phyloP scores from a whole-genome alignment of 805 yeast species.

The Teunomyces pallodes region DNA sequence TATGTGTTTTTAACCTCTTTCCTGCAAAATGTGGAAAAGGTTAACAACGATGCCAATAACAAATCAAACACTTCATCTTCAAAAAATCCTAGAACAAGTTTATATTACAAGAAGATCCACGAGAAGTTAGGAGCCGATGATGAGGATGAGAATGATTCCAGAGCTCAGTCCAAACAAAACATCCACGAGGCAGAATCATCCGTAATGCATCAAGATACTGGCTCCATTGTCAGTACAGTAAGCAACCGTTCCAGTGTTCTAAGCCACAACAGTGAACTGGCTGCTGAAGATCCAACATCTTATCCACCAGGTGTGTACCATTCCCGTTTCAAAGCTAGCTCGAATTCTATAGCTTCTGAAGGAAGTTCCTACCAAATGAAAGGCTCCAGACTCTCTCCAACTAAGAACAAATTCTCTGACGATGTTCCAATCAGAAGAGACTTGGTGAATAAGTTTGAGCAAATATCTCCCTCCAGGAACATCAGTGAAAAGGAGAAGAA shows the following conservation, averaged over 20 bases:
- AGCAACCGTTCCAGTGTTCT: slow-evolving; percentile 25
- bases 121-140: slow-evolving; percentile 14
- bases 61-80: not conserved
- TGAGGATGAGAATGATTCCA: not conserved
- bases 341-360: not conserved
- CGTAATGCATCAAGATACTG: slow-evolving; percentile 9
- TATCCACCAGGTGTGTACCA: not conserved
- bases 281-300: not conserved
- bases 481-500: slow-evolving; percentile 17
- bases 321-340: not conserved
- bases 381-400: slow-evolving; percentile 19
- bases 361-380: slow-evolving; percentile 8
- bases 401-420: slow-evolving; percentile 6
- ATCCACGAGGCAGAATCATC: not conserved
- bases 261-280: slow-evolving; percentile 11
- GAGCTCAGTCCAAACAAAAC: slow-evolving; percentile 2
- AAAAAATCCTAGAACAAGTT: slow-evolving; percentile 21
- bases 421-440: slow-evolving; percentile 29
- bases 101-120: slow-evolving; percentile 33
- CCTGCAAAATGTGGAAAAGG: slow-evolving; percentile 36
- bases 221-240: slow-evolving; percentile 20
- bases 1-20: slow-evolving; percentile 36
- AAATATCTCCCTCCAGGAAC: slow-evolving; percentile 7
- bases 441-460: slow-evolving; percentile 19
- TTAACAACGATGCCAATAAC: slow-evolving; percentile 13